Conservation (phyloP, 306 rosid genomes). For the Boehmeria nivea region DNA sequence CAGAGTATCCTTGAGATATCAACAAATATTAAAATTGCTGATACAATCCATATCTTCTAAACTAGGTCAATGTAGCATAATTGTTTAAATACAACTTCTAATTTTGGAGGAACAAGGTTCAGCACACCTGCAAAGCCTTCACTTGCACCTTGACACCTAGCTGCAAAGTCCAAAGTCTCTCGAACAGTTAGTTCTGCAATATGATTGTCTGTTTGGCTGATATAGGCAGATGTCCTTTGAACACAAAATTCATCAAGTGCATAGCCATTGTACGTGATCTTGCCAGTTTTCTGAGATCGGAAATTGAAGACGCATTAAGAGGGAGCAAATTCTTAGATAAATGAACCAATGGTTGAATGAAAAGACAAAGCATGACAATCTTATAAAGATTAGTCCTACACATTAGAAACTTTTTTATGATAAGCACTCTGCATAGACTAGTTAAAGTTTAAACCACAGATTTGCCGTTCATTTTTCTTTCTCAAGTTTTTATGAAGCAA, state of each 20-base stretch:
- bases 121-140: constrained; percentile 66
- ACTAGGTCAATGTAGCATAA: neutral
- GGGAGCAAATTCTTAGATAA: too few species aligned
- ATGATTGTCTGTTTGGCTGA: constrained; percentile 86
- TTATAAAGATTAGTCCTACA: too few species aligned
- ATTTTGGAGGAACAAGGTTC: neutral
- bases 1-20: neutral
- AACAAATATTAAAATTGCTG: neutral
- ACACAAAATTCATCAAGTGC: constrained; percentile 56
- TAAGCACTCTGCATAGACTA: too few species aligned
- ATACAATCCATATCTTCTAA: neutral
- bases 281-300: constrained; percentile 52
- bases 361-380: too few species aligned
- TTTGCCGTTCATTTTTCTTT: too few species aligned
- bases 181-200: constrained; percentile 77
- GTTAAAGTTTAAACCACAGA: too few species aligned
- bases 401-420: too few species aligned
- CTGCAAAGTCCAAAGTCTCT: constrained; percentile 89
- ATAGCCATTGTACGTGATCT: constrained; percentile 66
- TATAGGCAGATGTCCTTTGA: constrained; percentile 81
- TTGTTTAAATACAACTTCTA: neutral
- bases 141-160: constrained; percentile 87
- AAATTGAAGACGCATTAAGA: neutral
- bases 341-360: too few species aligned
- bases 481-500: too few species aligned